These are phyloP conservation scores for Closterium sp. DNA, from an alignment of 139 green algal species.

Conservation along the genomic window DNA sequence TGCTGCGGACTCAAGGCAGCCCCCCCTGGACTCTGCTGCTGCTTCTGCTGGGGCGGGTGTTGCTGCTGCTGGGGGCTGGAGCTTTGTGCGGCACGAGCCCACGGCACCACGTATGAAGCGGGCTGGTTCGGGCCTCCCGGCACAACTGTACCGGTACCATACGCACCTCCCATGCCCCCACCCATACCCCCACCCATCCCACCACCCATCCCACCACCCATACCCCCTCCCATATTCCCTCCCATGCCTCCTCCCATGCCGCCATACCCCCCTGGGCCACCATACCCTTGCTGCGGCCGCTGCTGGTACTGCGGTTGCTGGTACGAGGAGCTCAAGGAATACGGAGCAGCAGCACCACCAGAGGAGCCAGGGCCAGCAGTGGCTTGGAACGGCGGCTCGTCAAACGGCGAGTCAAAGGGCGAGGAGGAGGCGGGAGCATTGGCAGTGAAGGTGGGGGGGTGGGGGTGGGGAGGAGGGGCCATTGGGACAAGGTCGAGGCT, in stretches of 20 bases:
- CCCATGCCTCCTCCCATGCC: background rate
- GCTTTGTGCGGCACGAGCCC: background rate
- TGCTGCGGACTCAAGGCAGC: background rate
- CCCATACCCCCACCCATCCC: too few species aligned
- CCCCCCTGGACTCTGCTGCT: background rate
- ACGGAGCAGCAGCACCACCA: background rate
- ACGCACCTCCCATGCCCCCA: background rate
- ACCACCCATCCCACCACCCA: background rate
- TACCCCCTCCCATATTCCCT: background rate
- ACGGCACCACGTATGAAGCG: background rate
- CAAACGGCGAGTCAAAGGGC: background rate
- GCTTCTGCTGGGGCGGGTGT: background rate
- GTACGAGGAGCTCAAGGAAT: background rate
- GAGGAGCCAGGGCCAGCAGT: background rate
- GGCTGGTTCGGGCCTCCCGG: background rate
- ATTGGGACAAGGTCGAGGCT: background rate
- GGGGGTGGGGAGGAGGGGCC: background rate
- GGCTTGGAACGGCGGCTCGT: background rate
- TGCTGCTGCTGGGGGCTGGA: background rate
- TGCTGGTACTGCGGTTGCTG: background rate
- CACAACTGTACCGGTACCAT: background rate
- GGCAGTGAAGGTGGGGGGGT: background rate
- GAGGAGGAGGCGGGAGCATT: background rate
- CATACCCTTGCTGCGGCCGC: background rate
- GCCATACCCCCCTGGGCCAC: background rate